Evolutionary conservation across 352 stramenopile genomes (phyloP).

Genomic region (Pseudoperonospora humuli): DNA sequence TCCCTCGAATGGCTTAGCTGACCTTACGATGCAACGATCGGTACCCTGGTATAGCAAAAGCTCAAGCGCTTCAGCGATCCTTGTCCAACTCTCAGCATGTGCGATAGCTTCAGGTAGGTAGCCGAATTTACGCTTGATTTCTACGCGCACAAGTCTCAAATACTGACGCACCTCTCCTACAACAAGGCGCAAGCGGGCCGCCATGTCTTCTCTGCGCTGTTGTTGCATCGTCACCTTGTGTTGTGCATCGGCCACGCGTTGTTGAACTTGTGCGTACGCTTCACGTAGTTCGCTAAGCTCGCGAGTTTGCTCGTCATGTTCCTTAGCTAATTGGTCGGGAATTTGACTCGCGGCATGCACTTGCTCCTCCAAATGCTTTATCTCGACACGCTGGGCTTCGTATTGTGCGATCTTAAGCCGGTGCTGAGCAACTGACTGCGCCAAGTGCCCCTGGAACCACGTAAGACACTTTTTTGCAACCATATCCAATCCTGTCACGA

Average conservation of each 20-base stretch:
- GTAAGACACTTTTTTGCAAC: constrained; percentile 43
- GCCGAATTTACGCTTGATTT: constrained; percentile 75
- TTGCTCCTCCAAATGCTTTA: constrained; percentile 30
- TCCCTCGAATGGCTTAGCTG: constrained; percentile 7
- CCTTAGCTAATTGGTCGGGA: constrained; percentile 16
- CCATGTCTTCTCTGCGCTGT: constrained; percentile 28
- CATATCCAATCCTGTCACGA: constrained; percentile 35
- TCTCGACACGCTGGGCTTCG: constrained; percentile 41
- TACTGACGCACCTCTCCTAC: constrained; percentile 60
- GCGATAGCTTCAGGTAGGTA: constrained; percentile 74
- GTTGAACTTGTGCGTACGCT: constrained; percentile 15
- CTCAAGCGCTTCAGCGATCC: constrained; percentile 52
- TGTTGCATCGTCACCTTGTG: constrained; percentile 12
- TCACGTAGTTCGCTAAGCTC: constrained; percentile 23
- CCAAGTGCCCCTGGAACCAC: constrained; percentile 49
- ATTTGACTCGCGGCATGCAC: constrained; percentile 17
- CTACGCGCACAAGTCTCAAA: constrained; percentile 49
- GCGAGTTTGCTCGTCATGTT: constrained; percentile 26
- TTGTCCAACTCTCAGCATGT: constrained; percentile 47
- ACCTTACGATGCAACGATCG: constrained; percentile 8
- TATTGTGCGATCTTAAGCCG: constrained; percentile 38
- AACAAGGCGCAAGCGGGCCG: constrained; percentile 42
- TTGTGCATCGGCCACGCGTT: constrained; percentile 11
- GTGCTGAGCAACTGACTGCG: constrained; percentile 34
- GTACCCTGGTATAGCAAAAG: constrained; percentile 31